Percentiles rank a stretch among this genome's conserved stretches.
These are phyloP conservation scores for Pichia sp. DNA, from an alignment of 1,139 yeast species.

Conservation along the genomic window DNA sequence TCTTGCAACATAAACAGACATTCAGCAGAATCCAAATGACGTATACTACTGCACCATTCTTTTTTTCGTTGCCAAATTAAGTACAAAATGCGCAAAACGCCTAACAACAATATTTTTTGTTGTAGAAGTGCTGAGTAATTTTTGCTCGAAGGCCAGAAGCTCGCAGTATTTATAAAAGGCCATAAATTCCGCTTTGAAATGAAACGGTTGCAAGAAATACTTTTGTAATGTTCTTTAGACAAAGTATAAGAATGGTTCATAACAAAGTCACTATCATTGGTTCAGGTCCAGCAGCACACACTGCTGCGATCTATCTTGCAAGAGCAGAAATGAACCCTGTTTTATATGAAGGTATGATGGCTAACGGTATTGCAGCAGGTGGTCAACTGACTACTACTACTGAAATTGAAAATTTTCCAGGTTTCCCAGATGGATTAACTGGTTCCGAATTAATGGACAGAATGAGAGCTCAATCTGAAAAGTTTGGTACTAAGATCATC, in stretches of 20 bases:
- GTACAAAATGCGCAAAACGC: too few species aligned
- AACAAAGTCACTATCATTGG: constrained; percentile 89
- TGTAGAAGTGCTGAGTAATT: too few species aligned
- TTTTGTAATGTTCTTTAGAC: background rate
- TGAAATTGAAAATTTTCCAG: constrained; percentile 96
- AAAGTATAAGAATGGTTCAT: constrained; percentile 53
- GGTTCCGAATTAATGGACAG: constrained; percentile 87
- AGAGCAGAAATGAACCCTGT: constrained; percentile 96
- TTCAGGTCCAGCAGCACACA: constrained; percentile 99
- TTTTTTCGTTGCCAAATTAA: too few species aligned
- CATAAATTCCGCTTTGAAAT: too few species aligned
- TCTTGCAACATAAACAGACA: too few species aligned
- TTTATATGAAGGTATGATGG: constrained; percentile 91
- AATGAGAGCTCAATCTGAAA: constrained; percentile 81
- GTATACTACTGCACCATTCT: too few species aligned
- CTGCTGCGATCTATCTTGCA: constrained; percentile 94
- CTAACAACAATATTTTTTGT: too few species aligned
- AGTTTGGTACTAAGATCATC: constrained; percentile 88
- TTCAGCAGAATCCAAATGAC: too few species aligned
- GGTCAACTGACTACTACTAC: constrained; percentile 98
- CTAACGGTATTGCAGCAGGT: constrained; percentile 98
- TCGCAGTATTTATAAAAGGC: too few species aligned
- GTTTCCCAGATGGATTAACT: constrained; percentile 90
- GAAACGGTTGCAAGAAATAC: too few species aligned
- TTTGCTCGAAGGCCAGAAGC: too few species aligned